These are phyloP conservation scores for Russula virescens DNA, from an alignment of 768 basidiomycete genomes.

Conservation along the genomic window DNA sequence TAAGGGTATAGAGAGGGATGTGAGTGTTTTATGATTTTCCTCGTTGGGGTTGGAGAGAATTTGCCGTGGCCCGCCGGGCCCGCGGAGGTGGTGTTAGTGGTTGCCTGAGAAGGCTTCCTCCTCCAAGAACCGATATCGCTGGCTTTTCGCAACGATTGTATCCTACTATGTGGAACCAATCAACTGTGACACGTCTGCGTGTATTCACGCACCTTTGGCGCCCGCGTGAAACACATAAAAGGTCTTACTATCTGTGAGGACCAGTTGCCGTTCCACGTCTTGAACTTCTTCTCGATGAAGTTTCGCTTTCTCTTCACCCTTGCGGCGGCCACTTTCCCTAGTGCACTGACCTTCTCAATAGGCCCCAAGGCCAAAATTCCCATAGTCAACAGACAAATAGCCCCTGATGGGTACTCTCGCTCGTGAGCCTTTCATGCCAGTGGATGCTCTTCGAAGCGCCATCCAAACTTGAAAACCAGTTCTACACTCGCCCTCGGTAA, in stretches of 20 bases:
- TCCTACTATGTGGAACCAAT: background rate
- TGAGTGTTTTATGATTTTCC: too few relatives aligned
- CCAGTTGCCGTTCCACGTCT: constrained; percentile 1
- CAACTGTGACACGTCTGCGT: background rate
- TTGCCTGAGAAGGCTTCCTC: too few relatives aligned
- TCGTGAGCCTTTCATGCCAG: constrained; percentile 3
- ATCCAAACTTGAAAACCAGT: background rate
- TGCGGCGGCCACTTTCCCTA: constrained; percentile 6
- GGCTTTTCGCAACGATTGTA: background rate
- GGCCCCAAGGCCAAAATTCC: constrained; percentile 25
- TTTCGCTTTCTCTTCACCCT: constrained; percentile 1
- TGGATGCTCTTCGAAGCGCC: background rate
- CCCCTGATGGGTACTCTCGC: constrained; percentile 28
- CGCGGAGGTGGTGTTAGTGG: too few relatives aligned
- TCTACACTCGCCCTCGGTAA: background rate
- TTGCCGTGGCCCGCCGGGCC: too few relatives aligned
- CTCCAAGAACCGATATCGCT: background rate
- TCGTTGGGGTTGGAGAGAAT: too few relatives aligned
- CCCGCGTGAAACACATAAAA: constrained; percentile 2
- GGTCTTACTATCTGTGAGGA: background rate
- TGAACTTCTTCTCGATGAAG: background rate
- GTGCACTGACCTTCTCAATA: constrained; percentile 14
- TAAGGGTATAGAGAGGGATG: too few relatives aligned
- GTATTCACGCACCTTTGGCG: background rate
- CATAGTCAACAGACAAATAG: constrained; percentile 23